Conservation (phyloP, 2,329 filamentous ascomycete species). For the Chaetomium sp. region DNA sequence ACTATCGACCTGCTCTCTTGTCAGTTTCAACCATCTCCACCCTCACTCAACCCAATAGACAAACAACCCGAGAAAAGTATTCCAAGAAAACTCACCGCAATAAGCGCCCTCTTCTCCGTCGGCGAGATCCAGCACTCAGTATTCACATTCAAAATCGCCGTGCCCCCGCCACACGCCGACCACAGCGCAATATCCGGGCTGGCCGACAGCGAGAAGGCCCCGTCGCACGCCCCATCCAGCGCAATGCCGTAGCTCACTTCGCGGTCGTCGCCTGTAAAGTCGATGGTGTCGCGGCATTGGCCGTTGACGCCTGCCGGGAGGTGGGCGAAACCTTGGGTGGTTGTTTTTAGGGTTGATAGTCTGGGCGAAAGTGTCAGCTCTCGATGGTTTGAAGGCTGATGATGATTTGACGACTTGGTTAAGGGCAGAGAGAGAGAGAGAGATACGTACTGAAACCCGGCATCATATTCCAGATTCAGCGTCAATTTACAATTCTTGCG, state of each 20-base stretch:
- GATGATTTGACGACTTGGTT: not conserved
- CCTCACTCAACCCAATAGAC: slow-evolving; percentile 11
- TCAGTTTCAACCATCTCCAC: not conserved
- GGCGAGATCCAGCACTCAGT: slow-evolving; percentile 11
- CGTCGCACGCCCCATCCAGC: slow-evolving; percentile 10
- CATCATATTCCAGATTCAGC: slow-evolving; percentile 17
- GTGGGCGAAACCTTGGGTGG: slow-evolving; percentile 13
- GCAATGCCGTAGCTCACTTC: slow-evolving; percentile 3
- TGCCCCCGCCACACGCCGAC: slow-evolving; percentile 16
- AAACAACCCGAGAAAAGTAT: too few species aligned
- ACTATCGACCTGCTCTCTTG: slow-evolving; percentile 10
- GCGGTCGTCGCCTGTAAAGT: slow-evolving; percentile 14
- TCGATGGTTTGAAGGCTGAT: too few species aligned
- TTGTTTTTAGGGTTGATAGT: slow-evolving; percentile 9
- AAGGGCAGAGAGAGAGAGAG: too few species aligned
- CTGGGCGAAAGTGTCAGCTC: too few species aligned
- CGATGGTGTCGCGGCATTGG: slow-evolving; percentile 15
- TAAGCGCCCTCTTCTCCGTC: slow-evolving; percentile 5
- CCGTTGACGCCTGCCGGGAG: slow-evolving; percentile 11
- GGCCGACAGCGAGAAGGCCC: slow-evolving; percentile 13
- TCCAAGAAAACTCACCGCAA: slow-evolving; percentile 15
- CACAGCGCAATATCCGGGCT: slow-evolving; percentile 11
- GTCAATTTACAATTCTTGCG: slow-evolving; percentile 20
- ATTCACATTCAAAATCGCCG: slow-evolving; percentile 13
- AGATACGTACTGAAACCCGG: slow-evolving; percentile 15